Evolutionary conservation across 345 rosid species (phyloP).

Genomic region (Linum tenue): DNA sequence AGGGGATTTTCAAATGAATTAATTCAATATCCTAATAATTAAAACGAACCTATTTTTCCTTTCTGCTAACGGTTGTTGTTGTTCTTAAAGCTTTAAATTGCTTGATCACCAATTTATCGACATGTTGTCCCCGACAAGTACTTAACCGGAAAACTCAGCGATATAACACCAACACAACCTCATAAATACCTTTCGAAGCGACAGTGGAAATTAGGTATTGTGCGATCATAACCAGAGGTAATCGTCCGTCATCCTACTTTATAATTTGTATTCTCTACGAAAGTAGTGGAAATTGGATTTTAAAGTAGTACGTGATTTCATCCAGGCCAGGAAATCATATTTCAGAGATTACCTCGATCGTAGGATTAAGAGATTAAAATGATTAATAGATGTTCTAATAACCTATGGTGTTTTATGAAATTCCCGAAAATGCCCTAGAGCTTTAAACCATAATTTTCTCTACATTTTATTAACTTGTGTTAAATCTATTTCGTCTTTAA

Average conservation of each 20-base stretch:
- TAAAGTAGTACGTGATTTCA: neutral
- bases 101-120: neutral
- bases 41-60: too few relatives aligned
- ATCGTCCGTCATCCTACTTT: neutral
- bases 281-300: too few relatives aligned
- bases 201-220: neutral
- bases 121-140: neutral
- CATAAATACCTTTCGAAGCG: neutral
- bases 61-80: too few relatives aligned
- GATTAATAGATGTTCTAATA: too few relatives aligned
- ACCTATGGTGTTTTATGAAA: too few relatives aligned
- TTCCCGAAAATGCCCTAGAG: neutral
- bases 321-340: neutral
- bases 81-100: neutral
- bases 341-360: neutral
- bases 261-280: too few relatives aligned
- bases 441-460: too few relatives aligned
- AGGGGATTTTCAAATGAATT: too few relatives aligned
- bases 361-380: neutral
- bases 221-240: neutral
- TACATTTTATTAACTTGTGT: neutral
- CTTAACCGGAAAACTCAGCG: neutral
- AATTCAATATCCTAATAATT: too few relatives aligned
- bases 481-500: too few relatives aligned
- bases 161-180: neutral